phyloP scores from a whole-genome alignment of 2,329 filamentous ascomycete species.

The Thielaviopsis ethacetica region DNA sequence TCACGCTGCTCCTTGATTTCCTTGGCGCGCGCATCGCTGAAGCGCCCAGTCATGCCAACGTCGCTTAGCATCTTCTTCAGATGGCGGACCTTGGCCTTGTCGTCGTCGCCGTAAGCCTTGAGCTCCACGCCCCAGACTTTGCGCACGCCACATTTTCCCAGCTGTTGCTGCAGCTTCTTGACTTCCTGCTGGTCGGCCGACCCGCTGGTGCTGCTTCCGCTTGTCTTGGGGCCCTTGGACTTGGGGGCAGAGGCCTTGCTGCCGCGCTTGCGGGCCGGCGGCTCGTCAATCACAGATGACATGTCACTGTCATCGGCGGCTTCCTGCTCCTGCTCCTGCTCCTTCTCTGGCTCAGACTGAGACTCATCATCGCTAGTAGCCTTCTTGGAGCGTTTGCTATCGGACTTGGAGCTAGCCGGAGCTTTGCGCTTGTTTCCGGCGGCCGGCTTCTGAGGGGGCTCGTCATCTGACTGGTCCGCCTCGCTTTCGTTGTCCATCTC shows the following conservation, averaged over 20 bases:
- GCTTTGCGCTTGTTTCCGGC: constrained; percentile 19
- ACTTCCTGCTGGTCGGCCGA: constrained; percentile 55
- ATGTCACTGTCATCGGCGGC: constrained; percentile 32
- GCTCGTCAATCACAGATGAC: constrained; percentile 65
- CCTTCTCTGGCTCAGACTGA: constrained; percentile 17
- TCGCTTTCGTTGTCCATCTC: constrained; percentile 3
- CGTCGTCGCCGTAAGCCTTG: constrained; percentile 52
- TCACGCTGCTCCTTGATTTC: constrained; percentile 82
- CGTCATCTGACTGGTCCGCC: background rate
- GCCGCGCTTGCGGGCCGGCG: constrained; percentile 28
- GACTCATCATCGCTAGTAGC: constrained; percentile 13
- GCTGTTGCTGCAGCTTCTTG: constrained; percentile 72
- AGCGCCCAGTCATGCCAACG: constrained; percentile 75
- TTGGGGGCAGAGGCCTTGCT: constrained; percentile 14
- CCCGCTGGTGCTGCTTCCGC: constrained; percentile 20
- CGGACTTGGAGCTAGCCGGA: constrained; percentile 15
- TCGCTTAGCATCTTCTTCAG: constrained; percentile 65
- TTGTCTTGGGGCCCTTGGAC: constrained; percentile 28
- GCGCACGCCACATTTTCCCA: constrained; percentile 78
- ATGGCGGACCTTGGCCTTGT: constrained; percentile 67
- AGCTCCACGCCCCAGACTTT: constrained; percentile 86
- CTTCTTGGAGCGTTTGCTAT: constrained; percentile 13
- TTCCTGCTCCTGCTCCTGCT: constrained; percentile 24
- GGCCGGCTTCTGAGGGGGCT: background rate
- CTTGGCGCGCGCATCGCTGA: constrained; percentile 66